phyloP scores from a whole-genome alignment of 2,329 filamentous ascomycete genomes.

The Sporothrix curviconia region DNA sequence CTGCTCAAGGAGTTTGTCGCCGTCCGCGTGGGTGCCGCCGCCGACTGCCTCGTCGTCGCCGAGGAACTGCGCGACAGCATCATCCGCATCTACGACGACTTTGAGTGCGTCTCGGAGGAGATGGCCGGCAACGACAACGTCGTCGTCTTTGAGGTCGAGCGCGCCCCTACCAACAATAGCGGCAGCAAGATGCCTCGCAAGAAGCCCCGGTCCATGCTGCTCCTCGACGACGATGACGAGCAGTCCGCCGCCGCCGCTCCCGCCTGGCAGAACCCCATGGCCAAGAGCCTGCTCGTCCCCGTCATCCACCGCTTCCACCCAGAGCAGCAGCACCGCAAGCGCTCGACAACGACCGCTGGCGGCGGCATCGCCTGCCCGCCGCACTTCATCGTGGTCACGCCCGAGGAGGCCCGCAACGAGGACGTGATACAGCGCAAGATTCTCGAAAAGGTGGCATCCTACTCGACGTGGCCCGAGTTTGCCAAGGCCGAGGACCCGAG shows the following conservation, averaged over 20 bases:
- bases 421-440: conserved; percentile 75
- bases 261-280: conserved; percentile 52
- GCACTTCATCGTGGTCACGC: conserved; percentile 68
- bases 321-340: too few relatives aligned
- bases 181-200: conserved; percentile 42
- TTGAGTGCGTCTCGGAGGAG: conserved; percentile 59
- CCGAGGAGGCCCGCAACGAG: conserved; percentile 60
- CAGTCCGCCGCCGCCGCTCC: too few relatives aligned
- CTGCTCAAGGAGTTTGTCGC: conserved; percentile 64
- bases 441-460: conserved; percentile 64
- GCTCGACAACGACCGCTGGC: conserved; percentile 17
- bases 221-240: conserved; percentile 42
- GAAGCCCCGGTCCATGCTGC: conserved; percentile 44
- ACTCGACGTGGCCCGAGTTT: conserved; percentile 66
- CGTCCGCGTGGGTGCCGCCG: conserved; percentile 57
- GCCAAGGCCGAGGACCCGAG: conserved; percentile 49
- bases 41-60: conserved; percentile 64
- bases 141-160: conserved; percentile 71
- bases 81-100: conserved; percentile 78
- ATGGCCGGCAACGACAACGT: conserved; percentile 61
- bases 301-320: conserved; percentile 55
- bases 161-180: conserved; percentile 70
- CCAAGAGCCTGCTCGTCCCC: conserved; percentile 63
- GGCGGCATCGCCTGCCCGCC: conserved; percentile 37
- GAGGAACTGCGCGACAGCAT: conserved; percentile 81